Conservation (phyloP, 768 basidiomycete species). For the Naganishia kalamii region DNA sequence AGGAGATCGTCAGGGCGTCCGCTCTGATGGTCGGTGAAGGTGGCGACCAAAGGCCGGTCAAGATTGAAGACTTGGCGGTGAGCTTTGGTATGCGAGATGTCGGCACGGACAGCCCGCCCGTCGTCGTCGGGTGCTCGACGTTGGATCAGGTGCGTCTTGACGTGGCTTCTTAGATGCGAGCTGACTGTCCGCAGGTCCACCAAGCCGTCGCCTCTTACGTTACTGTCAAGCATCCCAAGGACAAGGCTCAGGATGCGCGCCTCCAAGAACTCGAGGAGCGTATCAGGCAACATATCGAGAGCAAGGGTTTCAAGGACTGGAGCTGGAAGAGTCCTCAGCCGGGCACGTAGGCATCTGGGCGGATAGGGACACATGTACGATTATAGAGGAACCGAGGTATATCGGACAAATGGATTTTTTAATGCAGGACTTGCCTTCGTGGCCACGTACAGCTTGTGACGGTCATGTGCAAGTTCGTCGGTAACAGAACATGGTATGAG, state of each 20-base stretch:
- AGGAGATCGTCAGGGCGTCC: slow-evolving; percentile 21
- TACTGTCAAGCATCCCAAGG: slow-evolving; percentile 13
- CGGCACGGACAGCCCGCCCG: slow-evolving; percentile 27
- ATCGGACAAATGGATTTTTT: no score
- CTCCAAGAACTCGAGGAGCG: slow-evolving; percentile 18
- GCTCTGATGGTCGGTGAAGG: not conserved
- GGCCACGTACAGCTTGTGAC: no score
- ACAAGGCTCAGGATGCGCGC: slow-evolving; percentile 5
- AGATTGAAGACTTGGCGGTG: slow-evolving; percentile 40
- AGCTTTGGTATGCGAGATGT: slow-evolving; percentile 38
- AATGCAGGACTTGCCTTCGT: no score
- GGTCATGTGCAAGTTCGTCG: no score
- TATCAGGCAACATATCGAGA: slow-evolving; percentile 29
- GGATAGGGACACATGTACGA: no score
- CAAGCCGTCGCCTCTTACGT: slow-evolving; percentile 13
- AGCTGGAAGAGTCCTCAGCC: slow-evolving; percentile 37
- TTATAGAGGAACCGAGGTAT: no score
- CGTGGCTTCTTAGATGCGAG: slow-evolving; percentile 22
- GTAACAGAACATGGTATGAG: no score
- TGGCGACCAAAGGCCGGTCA: not conserved
- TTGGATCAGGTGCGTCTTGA: slow-evolving; percentile 40
- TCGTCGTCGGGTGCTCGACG: slow-evolving; percentile 41
- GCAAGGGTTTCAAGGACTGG: slow-evolving; percentile 30
- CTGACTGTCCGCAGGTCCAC: slow-evolving; percentile 19
- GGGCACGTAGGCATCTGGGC: not conserved